A percentile compares a stretch with the other conserved stretches of the same genome.
Conservation (phyloP, 805 yeast species). For the Candida maris region DNA sequence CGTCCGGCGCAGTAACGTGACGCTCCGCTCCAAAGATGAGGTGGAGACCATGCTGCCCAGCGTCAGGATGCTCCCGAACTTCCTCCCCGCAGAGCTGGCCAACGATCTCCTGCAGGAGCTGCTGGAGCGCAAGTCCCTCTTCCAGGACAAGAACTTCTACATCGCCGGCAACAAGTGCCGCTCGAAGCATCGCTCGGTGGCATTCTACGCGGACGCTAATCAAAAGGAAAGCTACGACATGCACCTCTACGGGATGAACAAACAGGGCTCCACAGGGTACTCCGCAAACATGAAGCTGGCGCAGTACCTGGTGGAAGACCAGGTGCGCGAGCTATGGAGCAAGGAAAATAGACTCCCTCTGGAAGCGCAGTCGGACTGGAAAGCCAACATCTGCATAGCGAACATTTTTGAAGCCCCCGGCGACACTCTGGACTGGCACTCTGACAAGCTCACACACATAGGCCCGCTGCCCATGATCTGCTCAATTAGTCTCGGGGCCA, state of each 20-base stretch:
- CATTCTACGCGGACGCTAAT: slow-evolving; percentile 16
- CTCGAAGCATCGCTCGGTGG: slow-evolving; percentile 52
- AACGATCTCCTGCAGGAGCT: slow-evolving; percentile 41
- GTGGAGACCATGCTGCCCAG: slow-evolving; percentile 49
- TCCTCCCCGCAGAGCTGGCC: slow-evolving; percentile 51
- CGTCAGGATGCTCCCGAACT: slow-evolving; percentile 45
- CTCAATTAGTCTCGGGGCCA: slow-evolving; percentile 64
- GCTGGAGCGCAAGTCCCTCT: slow-evolving; percentile 36
- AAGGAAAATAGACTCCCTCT: slow-evolving; percentile 28
- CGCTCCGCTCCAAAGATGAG: slow-evolving; percentile 48
- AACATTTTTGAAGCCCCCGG: slow-evolving; percentile 50
- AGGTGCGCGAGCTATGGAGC: slow-evolving; percentile 31
- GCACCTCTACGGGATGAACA: slow-evolving; percentile 16
- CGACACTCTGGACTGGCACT: slow-evolving; percentile 67
- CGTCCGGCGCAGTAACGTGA: slow-evolving; percentile 11
- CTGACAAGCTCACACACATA: slow-evolving; percentile 66
- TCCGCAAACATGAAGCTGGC: slow-evolving; percentile 36
- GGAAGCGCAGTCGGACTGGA: slow-evolving; percentile 45
- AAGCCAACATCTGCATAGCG: slow-evolving; percentile 49
- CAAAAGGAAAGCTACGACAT: slow-evolving; percentile 9
- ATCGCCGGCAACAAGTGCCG: slow-evolving; percentile 59
- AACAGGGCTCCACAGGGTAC: slow-evolving; percentile 15
- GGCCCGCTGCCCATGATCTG: slow-evolving; percentile 73
- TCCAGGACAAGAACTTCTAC: slow-evolving; percentile 47
- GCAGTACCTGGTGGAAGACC: slow-evolving; percentile 36